Percentiles rank a stretch among this genome's conserved stretches.
phyloP scores from a whole-genome alignment of 2,329 filamentous ascomycete species.

The Elsinoe australis region DNA sequence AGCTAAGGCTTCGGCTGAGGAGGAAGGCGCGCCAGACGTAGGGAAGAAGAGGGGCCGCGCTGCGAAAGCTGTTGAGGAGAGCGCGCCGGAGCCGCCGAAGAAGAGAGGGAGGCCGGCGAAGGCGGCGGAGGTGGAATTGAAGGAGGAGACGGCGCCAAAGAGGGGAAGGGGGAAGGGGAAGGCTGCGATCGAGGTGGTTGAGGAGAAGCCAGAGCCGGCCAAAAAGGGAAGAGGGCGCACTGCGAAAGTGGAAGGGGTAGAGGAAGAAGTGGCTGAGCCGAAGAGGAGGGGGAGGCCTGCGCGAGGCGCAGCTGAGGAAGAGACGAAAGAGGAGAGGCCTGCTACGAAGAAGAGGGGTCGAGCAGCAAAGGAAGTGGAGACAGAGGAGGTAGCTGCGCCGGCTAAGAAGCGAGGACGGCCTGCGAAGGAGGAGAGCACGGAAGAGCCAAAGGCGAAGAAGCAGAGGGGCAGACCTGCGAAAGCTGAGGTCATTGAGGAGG shows the following conservation, averaged over 20 bases:
- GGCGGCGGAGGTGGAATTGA: slow-evolving; percentile 15
- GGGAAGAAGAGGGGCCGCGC: slow-evolving; percentile 28
- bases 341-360: slow-evolving; percentile 13
- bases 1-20: slow-evolving; percentile 19
- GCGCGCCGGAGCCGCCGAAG: slow-evolving; percentile 23
- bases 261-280: slow-evolving; percentile 20
- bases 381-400: slow-evolving; percentile 20
- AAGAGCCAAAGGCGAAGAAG: slow-evolving; percentile 20
- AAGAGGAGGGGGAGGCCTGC: slow-evolving; percentile 29
- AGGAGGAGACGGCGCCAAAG: slow-evolving; percentile 14
- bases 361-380: slow-evolving; percentile 17
- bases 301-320: slow-evolving; percentile 21
- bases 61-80: slow-evolving; percentile 23
- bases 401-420: slow-evolving; percentile 27
- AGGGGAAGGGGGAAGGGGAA: slow-evolving; percentile 5
- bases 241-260: slow-evolving; percentile 11
- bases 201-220: slow-evolving; percentile 21
- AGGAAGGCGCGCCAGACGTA: slow-evolving; percentile 20
- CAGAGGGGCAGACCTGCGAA: slow-evolving; percentile 20
- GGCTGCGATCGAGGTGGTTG: slow-evolving; percentile 19
- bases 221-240: background rate
- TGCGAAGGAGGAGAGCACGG: slow-evolving; percentile 5
- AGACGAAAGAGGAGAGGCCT: slow-evolving; percentile 13
- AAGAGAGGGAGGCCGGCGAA: slow-evolving; percentile 29
- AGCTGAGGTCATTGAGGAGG: slow-evolving; percentile 20